Percentiles rank a stretch among this genome's conserved stretches.
Conservation (phyloP, 2,329 filamentous ascomycete genomes). For the Botrytis hyacinthi region DNA sequence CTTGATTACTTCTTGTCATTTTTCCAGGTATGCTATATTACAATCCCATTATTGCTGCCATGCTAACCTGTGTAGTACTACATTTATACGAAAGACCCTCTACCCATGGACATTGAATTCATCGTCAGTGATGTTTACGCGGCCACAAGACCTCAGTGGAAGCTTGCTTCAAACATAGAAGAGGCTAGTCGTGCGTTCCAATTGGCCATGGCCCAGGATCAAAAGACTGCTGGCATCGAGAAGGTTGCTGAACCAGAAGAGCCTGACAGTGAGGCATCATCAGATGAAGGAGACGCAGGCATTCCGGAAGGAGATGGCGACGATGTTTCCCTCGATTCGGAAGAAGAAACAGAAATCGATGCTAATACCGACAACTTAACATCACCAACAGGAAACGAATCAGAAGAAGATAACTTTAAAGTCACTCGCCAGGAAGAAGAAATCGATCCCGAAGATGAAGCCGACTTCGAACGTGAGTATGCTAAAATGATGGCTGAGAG, state of each 20-base stretch:
- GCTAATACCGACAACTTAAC: constrained; percentile 51
- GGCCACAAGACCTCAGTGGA: constrained; percentile 87
- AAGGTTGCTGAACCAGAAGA: constrained; percentile 71
- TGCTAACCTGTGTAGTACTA: constrained; percentile 67
- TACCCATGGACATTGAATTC: constrained; percentile 98
- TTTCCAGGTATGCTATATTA: constrained; percentile 62
- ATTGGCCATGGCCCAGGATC: constrained; percentile 85
- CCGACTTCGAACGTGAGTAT: constrained; percentile 96
- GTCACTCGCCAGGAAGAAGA: constrained; percentile 89
- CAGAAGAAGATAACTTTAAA: constrained; percentile 81
- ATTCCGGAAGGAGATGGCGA: constrained; percentile 50
- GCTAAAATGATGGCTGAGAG: constrained; percentile 99
- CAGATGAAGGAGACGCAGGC: constrained; percentile 65
- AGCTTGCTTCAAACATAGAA: constrained; percentile 73
- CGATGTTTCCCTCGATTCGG: constrained; percentile 46
- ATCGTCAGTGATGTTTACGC: constrained; percentile 90
- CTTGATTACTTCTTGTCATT: constrained; percentile 96
- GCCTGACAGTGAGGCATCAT: constrained; percentile 64
- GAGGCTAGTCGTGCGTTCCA: constrained; percentile 83
- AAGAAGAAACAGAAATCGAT: constrained; percentile 54
- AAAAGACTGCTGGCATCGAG: constrained; percentile 73
- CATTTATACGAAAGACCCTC: constrained; percentile 79
- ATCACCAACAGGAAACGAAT: constrained; percentile 58
- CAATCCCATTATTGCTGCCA: constrained; percentile 25
- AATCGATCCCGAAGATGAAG: constrained; percentile 88